These are phyloP conservation scores for Mollisia scopiformis DNA, from an alignment of 2,329 filamentous ascomycete genomes.

Conservation along the genomic window DNA sequence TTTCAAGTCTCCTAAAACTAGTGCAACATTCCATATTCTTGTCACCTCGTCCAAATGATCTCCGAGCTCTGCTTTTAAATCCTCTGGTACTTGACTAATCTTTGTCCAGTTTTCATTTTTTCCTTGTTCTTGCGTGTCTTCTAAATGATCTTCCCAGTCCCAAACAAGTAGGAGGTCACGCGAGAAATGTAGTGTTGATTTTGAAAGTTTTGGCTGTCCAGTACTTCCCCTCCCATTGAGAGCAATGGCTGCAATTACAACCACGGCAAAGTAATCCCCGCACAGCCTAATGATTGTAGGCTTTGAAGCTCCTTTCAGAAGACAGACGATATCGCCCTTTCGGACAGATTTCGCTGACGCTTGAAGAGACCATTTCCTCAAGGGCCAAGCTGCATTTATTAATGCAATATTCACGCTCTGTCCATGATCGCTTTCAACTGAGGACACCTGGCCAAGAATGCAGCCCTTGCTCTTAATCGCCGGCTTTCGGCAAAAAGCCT, in stretches of 20 bases:
- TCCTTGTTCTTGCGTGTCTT: slow-evolving; percentile 4
- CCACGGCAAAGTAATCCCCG: slow-evolving; percentile 18
- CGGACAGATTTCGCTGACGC: slow-evolving; percentile 12
- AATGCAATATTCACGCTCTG: slow-evolving; percentile 13
- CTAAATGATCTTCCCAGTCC: slow-evolving; percentile 7
- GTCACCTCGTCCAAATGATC: neutral
- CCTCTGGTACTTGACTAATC: neutral
- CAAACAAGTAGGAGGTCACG: slow-evolving; percentile 15
- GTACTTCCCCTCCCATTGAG: neutral
- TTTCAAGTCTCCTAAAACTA: neutral
- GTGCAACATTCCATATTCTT: slow-evolving; percentile 4
- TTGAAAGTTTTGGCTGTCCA: slow-evolving; percentile 1
- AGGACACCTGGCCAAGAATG: slow-evolving; percentile 14
- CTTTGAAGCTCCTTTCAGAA: slow-evolving; percentile 19
- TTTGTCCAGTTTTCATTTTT: slow-evolving; percentile 6
- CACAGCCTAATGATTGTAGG: slow-evolving; percentile 12
- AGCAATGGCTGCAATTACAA: slow-evolving; percentile 12
- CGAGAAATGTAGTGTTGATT: slow-evolving; percentile 3
- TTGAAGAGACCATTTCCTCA: slow-evolving; percentile 11
- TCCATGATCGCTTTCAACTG: slow-evolving; percentile 11
- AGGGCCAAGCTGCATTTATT: slow-evolving; percentile 9
- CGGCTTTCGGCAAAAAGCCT: slow-evolving; percentile 8
- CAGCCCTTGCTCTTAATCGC: slow-evolving; percentile 16
- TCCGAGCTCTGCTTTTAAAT: slow-evolving; percentile 4
- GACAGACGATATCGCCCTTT: slow-evolving; percentile 13